phyloP scores from a whole-genome alignment of 805 yeast species.

The Phaffomyces antillensis region DNA sequence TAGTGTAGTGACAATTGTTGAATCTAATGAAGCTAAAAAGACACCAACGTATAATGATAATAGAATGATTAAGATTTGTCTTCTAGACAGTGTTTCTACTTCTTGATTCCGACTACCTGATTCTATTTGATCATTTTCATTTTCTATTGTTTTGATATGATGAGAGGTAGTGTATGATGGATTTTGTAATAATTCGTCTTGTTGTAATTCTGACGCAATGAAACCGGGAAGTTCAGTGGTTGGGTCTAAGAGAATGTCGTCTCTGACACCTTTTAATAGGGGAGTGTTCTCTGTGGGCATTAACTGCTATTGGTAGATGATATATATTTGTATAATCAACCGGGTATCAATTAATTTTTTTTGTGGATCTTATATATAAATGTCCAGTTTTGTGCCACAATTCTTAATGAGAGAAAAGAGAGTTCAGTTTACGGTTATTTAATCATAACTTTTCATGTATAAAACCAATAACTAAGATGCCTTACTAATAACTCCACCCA shows the following conservation, averaged over 20 bases:
- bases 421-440: too few relatives aligned
- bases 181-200: conserved; percentile 21
- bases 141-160: conserved; percentile 1
- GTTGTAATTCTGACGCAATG: conserved; percentile 27
- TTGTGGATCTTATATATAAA: too few relatives aligned
- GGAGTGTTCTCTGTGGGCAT: conserved; percentile 14
- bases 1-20: conserved; percentile 61
- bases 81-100: conserved; percentile 7
- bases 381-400: too few relatives aligned
- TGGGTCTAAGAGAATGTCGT: conserved; percentile 23
- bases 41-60: conserved; percentile 39
- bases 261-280: conserved; percentile 14
- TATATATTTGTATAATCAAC: too few relatives aligned
- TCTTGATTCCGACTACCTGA: not conserved
- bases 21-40: conserved; percentile 59
- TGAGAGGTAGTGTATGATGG: conserved; percentile 11
- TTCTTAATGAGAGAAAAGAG: too few relatives aligned
- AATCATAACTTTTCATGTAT: not conserved
- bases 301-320: not conserved
- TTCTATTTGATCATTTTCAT: not conserved
- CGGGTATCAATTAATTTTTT: not conserved
- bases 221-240: conserved; percentile 28
- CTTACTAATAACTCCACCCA: not conserved
- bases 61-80: conserved; percentile 27
- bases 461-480: not conserved